Evolutionary conservation across 129 eudicot genomes (phyloP), one percentile per base, ranked within the genome.

Genomic region (Calendula officinalis): DNA sequence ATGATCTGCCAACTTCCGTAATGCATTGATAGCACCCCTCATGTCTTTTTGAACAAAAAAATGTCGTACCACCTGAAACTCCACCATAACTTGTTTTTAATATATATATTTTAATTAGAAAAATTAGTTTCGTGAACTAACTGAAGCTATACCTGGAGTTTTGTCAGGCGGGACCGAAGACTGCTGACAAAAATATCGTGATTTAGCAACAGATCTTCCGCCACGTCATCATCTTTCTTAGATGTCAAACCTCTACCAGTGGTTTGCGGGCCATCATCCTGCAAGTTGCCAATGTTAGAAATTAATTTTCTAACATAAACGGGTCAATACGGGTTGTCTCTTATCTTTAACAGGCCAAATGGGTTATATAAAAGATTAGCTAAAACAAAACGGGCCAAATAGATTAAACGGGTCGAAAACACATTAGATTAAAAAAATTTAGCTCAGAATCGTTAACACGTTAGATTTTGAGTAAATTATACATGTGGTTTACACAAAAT

Each of bases 1-100:
- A 77, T 81, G 87, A 77, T 94, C 99, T 48, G 96, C 95, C 77
- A 94, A 62, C 80, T 83, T 94, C 78, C 44, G 80, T 71, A 84
- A 61, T 12, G 92, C 92, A 66, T 75, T 75, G 37, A 94, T 86
- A 45, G 99, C 91, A 73, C 95, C 96, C 68, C 66, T 81, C 11
- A 81, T 73, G 71, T 94, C 99, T 64, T 80, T 94, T 50, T 82
- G 71, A 72, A 70, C 95, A 85, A 90, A 88, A 67, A 85, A 88
- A 66, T 94, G 99, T 9, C 99, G 83, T 60, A 94, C 85, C 80
- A 94, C 91, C 99, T 88, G 85, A 35, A 67, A 64, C 30, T 15
- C 30, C n/a, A 53, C 6, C 15, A 62, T 47, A 33, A 62, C 41
- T 46, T 44, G n/a, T 11, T 17, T 30, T 42, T 43, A 35, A 12